Evolutionary conservation across 176 grass and related monocot genomes (phyloP), one percentile per base, ranked within the genome.

Genomic region (Avena sativa): DNA sequence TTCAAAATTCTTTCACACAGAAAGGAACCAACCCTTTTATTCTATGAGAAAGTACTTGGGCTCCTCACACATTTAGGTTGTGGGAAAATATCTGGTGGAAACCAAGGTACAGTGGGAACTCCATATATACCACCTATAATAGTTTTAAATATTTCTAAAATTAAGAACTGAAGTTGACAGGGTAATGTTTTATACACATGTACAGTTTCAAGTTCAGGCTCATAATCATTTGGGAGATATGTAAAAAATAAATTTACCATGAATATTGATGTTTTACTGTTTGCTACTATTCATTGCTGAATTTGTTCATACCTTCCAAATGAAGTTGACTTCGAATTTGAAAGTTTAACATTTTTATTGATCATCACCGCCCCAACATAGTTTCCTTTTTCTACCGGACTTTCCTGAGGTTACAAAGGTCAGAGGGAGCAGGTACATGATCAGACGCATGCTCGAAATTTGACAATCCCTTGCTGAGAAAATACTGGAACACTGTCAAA

Each of bases 221-320:
- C 19, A 4, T 43, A 71, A 71, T 71, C 16, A 46, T 71, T 44
- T 74, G 12, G 46, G 46, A 74, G 46, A 25, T 14, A 74, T 28
- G 17, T 43, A 57, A 71, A 43, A 70, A 71, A 69, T 9, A 71
- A 38, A n/a, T 43, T n/a, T 36, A 43, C 34, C 46, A 74, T 73
- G 43, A 47, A 47, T 46, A 73, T 11, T 48, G 43, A 73, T 73
- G 69, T 73, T 73, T 73, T 71, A 71, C 36, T 11, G 14, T 71
- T 43, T 48, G 40, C 19, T 2, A 48, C 70, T 46, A 73, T 73
- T 73, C 4, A 48, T 48, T 73, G 10, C 20, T 73, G 40, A 70
- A 73, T 73, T 73, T 73, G 20, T 46, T 72, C 4, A 23, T 74
- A 74, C 21, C 2, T 74, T 6, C 23, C 71, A 28, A 50, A 26